Percentiles rank a stretch among this genome's conserved stretches.
Conservation (phyloP, 169 alveolate genomes). For the Eimeria tenella region DNA sequence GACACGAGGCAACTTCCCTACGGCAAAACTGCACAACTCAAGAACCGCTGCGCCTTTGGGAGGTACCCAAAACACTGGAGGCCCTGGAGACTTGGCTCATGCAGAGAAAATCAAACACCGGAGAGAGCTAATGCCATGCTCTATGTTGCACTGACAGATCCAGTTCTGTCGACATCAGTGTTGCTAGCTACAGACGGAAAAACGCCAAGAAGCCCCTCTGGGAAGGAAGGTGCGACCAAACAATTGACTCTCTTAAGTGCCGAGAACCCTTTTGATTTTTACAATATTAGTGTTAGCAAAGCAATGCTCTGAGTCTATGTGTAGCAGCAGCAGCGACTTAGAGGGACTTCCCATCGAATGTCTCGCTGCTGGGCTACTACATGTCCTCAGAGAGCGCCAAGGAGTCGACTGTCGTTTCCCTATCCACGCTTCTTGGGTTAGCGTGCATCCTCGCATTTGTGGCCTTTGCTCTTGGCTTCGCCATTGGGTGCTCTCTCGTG, state of each 20-base stretch:
- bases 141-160: constrained; percentile 34
- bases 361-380: neutral
- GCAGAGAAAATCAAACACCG: neutral
- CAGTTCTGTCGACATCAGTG: constrained; percentile 25
- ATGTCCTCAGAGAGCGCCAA: constrained; percentile 24
- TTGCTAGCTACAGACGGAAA: neutral
- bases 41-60: neutral
- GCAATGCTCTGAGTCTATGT: neutral
- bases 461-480: constrained; percentile 35
- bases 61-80: neutral
- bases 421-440: constrained; percentile 7
- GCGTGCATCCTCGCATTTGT: constrained; percentile 8
- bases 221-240: neutral
- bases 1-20: neutral
- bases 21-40: neutral
- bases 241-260: no score
- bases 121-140: constrained; percentile 22
- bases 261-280: neutral
- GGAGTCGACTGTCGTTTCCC: neutral
- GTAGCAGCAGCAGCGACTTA: no score
- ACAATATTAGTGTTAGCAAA: neutral
- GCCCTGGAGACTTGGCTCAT: neutral
- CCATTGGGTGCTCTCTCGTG: constrained; percentile 47
- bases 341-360: neutral
- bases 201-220: neutral